Conservation (phyloP, 495 filamentous ascomycete species). For the Penicillium steckii region DNA sequence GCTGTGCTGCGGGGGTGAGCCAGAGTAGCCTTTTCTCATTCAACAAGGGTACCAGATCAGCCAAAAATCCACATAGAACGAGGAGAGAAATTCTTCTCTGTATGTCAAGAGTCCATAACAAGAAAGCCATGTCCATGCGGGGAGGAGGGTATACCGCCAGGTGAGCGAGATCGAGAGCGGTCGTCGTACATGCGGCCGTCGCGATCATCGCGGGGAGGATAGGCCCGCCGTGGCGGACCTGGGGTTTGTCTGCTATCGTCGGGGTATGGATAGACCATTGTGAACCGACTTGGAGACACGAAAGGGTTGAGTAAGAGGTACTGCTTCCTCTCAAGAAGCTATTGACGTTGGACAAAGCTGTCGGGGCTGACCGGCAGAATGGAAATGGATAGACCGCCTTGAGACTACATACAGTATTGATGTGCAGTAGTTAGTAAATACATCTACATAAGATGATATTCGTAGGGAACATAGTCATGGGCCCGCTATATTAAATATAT, state of each 20-base stretch:
- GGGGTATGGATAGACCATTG: constrained; percentile 35
- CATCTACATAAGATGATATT: too few relatives aligned
- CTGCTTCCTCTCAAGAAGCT: background rate
- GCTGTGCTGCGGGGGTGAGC: constrained; percentile 39
- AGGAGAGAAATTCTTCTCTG: constrained; percentile 1
- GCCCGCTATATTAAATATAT: too few relatives aligned
- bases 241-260: constrained; percentile 30
- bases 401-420: too few relatives aligned
- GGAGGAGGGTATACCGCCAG: constrained; percentile 47
- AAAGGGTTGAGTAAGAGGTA: constrained; percentile 1
- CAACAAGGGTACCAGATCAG: constrained; percentile 21
- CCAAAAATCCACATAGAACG: constrained; percentile 8
- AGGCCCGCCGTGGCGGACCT: constrained; percentile 26
- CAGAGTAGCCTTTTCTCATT: constrained; percentile 34
- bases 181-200: constrained; percentile 54
- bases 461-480: too few relatives aligned
- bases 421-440: too few relatives aligned
- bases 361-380: constrained; percentile 9
- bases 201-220: constrained; percentile 35
- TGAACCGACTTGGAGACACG: constrained; percentile 8
- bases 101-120: constrained; percentile 5
- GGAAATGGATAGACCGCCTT: background rate
- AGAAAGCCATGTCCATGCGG: constrained; percentile 35
- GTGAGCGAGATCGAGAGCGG: constrained; percentile 43
- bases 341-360: background rate